phyloP scores from a whole-genome alignment of 2,329 filamentous ascomycete genomes.

The Beauveria caledonica region DNA sequence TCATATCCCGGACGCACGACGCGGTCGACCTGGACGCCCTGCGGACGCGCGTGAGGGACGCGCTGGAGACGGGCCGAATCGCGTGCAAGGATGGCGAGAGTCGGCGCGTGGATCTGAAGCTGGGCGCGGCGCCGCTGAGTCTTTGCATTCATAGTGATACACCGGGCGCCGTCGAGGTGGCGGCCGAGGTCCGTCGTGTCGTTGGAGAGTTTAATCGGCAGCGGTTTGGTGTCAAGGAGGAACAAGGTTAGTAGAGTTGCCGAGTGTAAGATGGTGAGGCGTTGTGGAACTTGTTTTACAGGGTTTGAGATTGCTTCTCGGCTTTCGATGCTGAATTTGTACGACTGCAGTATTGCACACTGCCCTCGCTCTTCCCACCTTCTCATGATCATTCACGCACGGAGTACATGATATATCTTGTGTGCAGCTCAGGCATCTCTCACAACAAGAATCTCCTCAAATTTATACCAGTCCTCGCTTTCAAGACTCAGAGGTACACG shows the following conservation, averaged over 20 bases:
- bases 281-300: no score
- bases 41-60: not conserved
- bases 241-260: not conserved
- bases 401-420: no score
- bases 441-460: no score
- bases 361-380: no score
- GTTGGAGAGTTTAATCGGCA: not conserved
- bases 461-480: no score
- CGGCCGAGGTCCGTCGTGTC: not conserved
- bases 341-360: no score
- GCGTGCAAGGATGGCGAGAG: not conserved
- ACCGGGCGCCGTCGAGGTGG: not conserved
- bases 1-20: constrained; percentile 4
- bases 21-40: not conserved
- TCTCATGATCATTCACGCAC: no score
- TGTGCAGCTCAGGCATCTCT: no score
- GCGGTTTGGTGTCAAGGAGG: not conserved
- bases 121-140: not conserved
- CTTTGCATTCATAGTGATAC: constrained; percentile 5
- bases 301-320: no score
- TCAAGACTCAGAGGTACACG: no score
- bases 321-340: no score
- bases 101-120: not conserved
- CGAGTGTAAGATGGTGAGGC: no score
- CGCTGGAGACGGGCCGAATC: not conserved